Base-by-base conservation (phyloP, 2,329 filamentous ascomycete genomes). In the Rutstroemia sp. region DNA sequence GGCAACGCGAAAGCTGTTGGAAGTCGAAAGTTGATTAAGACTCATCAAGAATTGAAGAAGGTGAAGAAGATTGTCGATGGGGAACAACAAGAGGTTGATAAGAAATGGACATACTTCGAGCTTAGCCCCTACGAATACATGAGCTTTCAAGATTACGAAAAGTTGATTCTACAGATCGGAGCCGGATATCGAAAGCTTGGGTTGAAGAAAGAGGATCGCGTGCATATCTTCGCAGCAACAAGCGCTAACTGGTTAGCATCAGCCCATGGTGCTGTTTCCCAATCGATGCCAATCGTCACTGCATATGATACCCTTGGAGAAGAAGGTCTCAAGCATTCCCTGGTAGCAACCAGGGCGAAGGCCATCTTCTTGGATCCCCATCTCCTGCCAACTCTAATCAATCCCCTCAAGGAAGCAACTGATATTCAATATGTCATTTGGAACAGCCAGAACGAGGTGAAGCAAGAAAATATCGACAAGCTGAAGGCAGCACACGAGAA, bases 261-360 rank as follows among this genome's bases (percentile, higher is more conserved):
- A 65, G 76, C 77, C 19, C 78, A 81, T 67, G 77, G 72, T 58
- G 75, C 77, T 55, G 73, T 85, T 27, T 92, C 91, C 21, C 92
- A 96, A 73, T 92, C 90, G 44, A 83, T 96, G 70, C 83, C 88
- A 59, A 92, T 96, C 63, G 92, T 96, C 51, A 97, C 92, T 38
- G 90, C 92, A 51, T 96, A 96, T 73, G 92, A 96, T 71, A 95
- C 91, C 16, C 83, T 96, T 49, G 92, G 92, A 56, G 81, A 90
- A 67, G 83, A 85, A 61, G 92, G 91, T 44, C 81, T 96, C 60
- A 83, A 86, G 73, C 90, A 95, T 75, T 95, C 91, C 2, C 81
- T 96, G 61, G 77, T 84, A 34, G 87, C 95, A 74, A 94, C 90
- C 54, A 77, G 83, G 60, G 87, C 90, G 53, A 83, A 83, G 65